phyloP scores from a whole-genome alignment of 768 basidiomycete genomes.

The Mycena alexandri region DNA sequence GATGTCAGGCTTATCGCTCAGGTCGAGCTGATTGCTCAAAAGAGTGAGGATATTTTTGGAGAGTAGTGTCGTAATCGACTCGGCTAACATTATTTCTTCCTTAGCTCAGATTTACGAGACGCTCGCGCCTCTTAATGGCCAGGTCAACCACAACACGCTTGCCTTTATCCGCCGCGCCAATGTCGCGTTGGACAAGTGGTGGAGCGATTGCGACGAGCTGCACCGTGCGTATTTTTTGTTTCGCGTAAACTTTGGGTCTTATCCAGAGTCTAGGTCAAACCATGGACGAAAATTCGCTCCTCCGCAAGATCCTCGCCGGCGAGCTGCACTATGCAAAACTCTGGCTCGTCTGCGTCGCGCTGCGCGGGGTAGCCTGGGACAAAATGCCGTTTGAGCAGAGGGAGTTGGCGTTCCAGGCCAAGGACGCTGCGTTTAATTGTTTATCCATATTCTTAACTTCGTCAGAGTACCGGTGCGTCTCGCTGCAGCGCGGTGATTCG shows the following conservation, averaged over 20 bases:
- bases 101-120: constrained; percentile 95
- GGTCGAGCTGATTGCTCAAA: constrained; percentile 91
- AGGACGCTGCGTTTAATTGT: constrained; percentile 91
- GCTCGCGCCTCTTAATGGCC: constrained; percentile 85
- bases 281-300: constrained; percentile 87
- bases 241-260: constrained; percentile 4
- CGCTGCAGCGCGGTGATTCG: not conserved
- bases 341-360: constrained; percentile 93
- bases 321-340: constrained; percentile 95
- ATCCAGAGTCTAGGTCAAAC: constrained; percentile 64
- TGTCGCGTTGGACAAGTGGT: constrained; percentile 91
- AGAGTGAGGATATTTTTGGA: constrained; percentile 67
- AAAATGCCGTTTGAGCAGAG: constrained; percentile 97
- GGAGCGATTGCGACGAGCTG: constrained; percentile 87
- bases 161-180: constrained; percentile 91
- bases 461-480: constrained; percentile 77
- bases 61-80: no score
- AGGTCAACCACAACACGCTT: constrained; percentile 86
- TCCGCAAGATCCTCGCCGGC: constrained; percentile 88
- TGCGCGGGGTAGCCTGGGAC: constrained; percentile 94
- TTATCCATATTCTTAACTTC: constrained; percentile 87
- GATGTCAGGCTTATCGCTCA: constrained; percentile 90
- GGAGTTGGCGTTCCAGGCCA: constrained; percentile 94
- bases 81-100: not conserved
- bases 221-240: constrained; percentile 66